Evolutionary conservation across 83 land plant genomes (phyloP).

Genomic region (Thuja plicata): DNA sequence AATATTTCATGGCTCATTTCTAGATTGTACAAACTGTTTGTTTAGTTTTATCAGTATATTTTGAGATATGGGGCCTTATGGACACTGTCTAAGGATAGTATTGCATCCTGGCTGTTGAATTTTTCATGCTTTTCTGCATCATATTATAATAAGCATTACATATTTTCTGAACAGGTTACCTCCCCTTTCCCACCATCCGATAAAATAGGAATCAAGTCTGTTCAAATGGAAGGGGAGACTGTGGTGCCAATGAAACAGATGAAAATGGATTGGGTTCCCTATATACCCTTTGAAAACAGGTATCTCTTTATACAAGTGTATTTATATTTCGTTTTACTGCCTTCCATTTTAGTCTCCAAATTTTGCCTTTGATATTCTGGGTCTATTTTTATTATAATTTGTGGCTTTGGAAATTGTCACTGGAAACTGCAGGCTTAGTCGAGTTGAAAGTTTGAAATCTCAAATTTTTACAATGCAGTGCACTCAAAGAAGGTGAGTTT

Average conservation of each 20-base stretch:
- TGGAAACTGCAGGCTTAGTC: conserved; percentile 44
- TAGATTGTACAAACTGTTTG: not conserved
- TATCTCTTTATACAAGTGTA: not conserved
- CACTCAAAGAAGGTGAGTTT: conserved; percentile 83
- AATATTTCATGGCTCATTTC: not conserved
- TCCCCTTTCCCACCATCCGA: conserved; percentile 98
- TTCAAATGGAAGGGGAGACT: conserved; percentile 92
- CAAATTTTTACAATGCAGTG: conserved; percentile 88
- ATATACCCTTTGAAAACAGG: conserved; percentile 80
- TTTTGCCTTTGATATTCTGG: not conserved
- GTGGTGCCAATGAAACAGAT: conserved; percentile 95
- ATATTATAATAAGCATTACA: not conserved
- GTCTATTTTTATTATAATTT: not conserved
- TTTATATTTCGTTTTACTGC: not conserved
- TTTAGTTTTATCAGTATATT: not conserved
- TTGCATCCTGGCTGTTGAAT: not conserved
- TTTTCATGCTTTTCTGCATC: not conserved
- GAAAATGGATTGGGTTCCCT: conserved; percentile 99
- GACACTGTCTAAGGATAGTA: not conserved
- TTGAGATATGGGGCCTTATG: not conserved
- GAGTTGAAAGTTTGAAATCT: conserved; percentile 75
- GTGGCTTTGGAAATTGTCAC: not conserved
- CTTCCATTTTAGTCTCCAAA: not conserved
- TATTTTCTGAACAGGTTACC: conserved; percentile 55
- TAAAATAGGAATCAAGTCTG: conserved; percentile 96